Percentiles rank a stretch among this genome's conserved stretches.
phyloP scores from a whole-genome alignment of 192 early-diverging fungal species.

The Chytriomyces confervae region DNA sequence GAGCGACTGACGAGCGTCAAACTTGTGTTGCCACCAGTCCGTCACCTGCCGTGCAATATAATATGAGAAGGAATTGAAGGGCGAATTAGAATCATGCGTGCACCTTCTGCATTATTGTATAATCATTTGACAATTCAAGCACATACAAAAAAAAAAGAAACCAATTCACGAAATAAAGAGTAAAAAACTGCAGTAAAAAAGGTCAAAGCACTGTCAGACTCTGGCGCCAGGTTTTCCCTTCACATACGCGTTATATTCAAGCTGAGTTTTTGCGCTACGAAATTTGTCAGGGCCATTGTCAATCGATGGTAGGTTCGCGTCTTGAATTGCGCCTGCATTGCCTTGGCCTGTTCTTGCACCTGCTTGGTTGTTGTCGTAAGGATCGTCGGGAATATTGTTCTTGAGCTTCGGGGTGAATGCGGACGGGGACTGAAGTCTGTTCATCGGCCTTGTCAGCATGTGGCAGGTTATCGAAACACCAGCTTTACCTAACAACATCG shows the following conservation, averaged over 20 bases:
- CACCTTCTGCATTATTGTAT: neutral
- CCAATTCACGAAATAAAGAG: neutral
- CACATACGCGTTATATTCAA: slow-evolving; percentile 39
- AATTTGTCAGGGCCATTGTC: slow-evolving; percentile 10
- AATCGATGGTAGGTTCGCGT: neutral
- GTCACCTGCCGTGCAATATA: neutral
- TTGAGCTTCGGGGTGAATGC: slow-evolving; percentile 34
- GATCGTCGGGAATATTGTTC: neutral
- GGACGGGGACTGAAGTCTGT: slow-evolving; percentile 25
- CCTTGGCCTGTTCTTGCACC: neutral
- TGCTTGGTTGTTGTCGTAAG: slow-evolving; percentile 1
- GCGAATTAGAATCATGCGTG: neutral
- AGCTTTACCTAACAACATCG: slow-evolving; percentile 29
- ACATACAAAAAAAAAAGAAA: neutral
- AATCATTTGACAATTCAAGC: neutral
- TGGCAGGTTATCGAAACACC: neutral
- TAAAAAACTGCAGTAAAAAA: neutral
- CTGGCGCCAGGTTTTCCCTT: slow-evolving; percentile 6
- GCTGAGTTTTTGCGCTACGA: slow-evolving; percentile 24
- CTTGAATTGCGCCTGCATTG: neutral
- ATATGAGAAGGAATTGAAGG: neutral
- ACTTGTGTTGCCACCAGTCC: neutral
- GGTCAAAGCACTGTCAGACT: neutral
- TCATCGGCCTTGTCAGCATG: neutral
- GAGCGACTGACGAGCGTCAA: neutral